phyloP scores from a whole-genome alignment of 495 filamentous ascomycete genomes.

The Podospora appendiculata region DNA sequence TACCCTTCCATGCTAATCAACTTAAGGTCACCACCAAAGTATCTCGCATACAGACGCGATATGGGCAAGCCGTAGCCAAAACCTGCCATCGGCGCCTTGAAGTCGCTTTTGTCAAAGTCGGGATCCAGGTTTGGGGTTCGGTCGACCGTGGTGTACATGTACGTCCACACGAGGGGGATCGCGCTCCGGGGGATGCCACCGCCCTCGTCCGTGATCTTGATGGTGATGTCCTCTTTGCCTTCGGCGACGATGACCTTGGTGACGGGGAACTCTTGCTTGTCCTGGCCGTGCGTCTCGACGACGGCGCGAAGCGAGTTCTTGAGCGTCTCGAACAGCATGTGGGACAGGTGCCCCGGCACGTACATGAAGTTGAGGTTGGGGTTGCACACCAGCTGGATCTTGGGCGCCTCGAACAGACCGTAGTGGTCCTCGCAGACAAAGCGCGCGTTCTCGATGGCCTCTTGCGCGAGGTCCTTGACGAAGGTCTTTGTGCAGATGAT shows the following conservation, averaged over 20 bases:
- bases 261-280: slow-evolving; percentile 90
- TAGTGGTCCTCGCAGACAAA: slow-evolving; percentile 99
- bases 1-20: slow-evolving; percentile 99
- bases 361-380: slow-evolving; percentile 97
- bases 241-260: slow-evolving; percentile 97
- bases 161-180: slow-evolving; percentile 97
- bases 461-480: slow-evolving; percentile 88
- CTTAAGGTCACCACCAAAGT: slow-evolving; percentile 95
- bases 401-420: slow-evolving; percentile 93
- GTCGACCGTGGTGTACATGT: slow-evolving; percentile 99
- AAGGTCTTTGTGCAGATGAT: slow-evolving; percentile 99
- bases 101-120: slow-evolving; percentile 98
- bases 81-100: slow-evolving; percentile 98
- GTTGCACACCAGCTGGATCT: slow-evolving; percentile 91
- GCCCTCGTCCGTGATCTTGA: slow-evolving; percentile 94
- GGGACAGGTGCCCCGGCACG: slow-evolving; percentile 91
- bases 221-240: slow-evolving; percentile 96
- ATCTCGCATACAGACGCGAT: slow-evolving; percentile 85
- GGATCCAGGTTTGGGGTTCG: slow-evolving; percentile 90
- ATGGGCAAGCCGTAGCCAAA: slow-evolving; percentile 96
- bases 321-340: slow-evolving; percentile 98
- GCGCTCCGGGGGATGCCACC: slow-evolving; percentile 86
- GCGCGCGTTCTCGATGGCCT: slow-evolving; percentile 95
- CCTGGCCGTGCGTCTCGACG: slow-evolving; percentile 89
- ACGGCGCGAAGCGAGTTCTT: slow-evolving; percentile 97